Evolutionary conservation across 2,329 filamentous ascomycete species (phyloP).

Genomic region (Emmonsiellopsis sp.): DNA sequence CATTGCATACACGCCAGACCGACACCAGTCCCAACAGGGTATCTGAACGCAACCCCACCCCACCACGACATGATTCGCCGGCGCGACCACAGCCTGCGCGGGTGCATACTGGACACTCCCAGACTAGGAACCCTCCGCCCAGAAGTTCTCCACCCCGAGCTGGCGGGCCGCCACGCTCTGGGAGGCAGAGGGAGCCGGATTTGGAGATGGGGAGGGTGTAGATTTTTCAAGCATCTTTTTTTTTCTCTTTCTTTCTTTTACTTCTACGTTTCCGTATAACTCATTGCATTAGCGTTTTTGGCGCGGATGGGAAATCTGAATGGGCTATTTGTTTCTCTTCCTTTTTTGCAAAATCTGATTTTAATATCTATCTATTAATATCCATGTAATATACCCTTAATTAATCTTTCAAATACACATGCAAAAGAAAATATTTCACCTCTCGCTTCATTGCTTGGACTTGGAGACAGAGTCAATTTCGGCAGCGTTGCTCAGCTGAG

Average conservation of each 20-base stretch:
- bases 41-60: neutral
- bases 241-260: neutral
- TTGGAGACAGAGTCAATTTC: too few relatives aligned
- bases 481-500: too few relatives aligned
- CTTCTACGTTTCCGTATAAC: neutral
- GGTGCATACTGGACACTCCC: neutral
- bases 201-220: slow-evolving; percentile 13
- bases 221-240: slow-evolving; percentile 3
- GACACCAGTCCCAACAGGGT: slow-evolving; percentile 9
- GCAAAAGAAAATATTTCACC: too few relatives aligned
- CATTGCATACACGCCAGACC: slow-evolving; percentile 1
- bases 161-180: neutral
- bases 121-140: too few relatives aligned
- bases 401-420: neutral
- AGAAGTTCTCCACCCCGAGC: too few relatives aligned
- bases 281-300: neutral
- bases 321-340: slow-evolving; percentile 9
- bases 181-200: slow-evolving; percentile 18
- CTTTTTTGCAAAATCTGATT: neutral
- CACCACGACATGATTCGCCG: slow-evolving; percentile 5
- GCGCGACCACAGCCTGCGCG: slow-evolving; percentile 17
- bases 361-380: neutral
- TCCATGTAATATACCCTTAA: neutral
- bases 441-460: too few relatives aligned
- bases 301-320: too few relatives aligned